phyloP scores from a whole-genome alignment of 139 green algal species.

The Chlamydomonas sp. region DNA sequence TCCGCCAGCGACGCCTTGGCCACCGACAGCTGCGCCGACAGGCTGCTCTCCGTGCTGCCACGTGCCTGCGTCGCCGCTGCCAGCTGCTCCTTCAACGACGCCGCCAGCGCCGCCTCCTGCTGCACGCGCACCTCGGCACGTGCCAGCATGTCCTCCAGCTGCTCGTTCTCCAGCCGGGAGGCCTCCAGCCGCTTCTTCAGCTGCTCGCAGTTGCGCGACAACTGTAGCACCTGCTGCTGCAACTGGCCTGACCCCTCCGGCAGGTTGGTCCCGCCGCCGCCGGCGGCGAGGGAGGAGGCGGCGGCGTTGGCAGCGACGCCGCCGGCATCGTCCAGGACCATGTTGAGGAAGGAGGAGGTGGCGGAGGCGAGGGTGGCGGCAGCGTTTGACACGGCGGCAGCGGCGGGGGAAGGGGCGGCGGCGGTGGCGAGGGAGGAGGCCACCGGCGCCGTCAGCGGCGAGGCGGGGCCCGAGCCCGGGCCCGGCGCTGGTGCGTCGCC shows the following conservation, averaged over 20 bases:
- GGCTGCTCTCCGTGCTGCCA: conserved; percentile 24
- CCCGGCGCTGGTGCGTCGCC: background rate
- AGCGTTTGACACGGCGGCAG: background rate
- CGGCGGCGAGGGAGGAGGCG: background rate
- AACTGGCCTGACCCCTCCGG: background rate
- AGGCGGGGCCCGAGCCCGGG: background rate
- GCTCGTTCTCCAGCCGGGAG: conserved; percentile 65
- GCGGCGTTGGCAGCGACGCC: background rate
- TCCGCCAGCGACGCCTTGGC: conserved; percentile 32
- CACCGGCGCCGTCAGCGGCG: background rate
- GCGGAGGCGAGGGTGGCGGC: conserved; percentile 12
- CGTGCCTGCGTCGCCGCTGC: conserved; percentile 51
- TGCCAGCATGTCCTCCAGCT: conserved; percentile 82
- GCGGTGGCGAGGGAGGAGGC: background rate
- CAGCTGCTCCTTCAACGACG: conserved; percentile 43
- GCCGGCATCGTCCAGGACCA: conserved; percentile 4
- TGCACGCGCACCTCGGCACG: conserved; percentile 57
- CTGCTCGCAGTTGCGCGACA: conserved; percentile 62
- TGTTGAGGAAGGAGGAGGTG: conserved; percentile 39
- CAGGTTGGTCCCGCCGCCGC: background rate
- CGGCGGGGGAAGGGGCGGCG: background rate
- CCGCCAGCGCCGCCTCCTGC: conserved; percentile 41
- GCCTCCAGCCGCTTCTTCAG: conserved; percentile 72
- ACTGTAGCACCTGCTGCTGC: conserved; percentile 12
- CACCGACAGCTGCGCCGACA: conserved; percentile 23